Base-by-base conservation (phyloP, 1,284 basidiomycete genomes). In the Tilletia indica region DNA sequence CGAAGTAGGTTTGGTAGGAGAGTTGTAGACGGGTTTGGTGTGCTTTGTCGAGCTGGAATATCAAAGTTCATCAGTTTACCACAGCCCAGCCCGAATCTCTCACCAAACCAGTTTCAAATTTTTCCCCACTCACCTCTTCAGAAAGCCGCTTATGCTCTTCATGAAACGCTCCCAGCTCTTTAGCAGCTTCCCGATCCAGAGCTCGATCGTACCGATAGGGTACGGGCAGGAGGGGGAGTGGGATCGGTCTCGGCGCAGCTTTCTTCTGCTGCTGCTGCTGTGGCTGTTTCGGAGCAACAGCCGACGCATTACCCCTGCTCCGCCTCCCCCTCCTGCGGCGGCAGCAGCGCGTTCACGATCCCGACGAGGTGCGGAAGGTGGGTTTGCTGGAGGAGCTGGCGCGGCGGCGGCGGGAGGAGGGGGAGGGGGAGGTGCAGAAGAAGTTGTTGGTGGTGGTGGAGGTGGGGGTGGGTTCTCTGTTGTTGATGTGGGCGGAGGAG, bases 1-100 rank as follows among this genome's bases (percentile, higher is more conserved):
- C 51, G 51, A 54, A 25, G 51, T 38, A 64, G 34, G 36, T 14
- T 21, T 64, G 36, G 61, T 38, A 64, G 3, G 61, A 64, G 36
- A 64, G 61, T 19, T 34, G 14, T 19, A 64, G 31, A 14, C 61
- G 61, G 34, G 36, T 21, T 19, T 42, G 61, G 16, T 64, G 61
- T 16, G 38, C 19, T 34, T 64, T 64, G 61, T 64, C 61, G 34
- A 54, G 51, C 51, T 54, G 51, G 0, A 31, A 31, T 31, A 31
- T 31, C 25, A 31, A 31, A 31, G 2, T 31, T 31, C 25, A 31
- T 31, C 25, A 31, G 25, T 31, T 31, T 31, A 31, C 25, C 25
- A 31, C 42, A 45, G 42, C 42, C 42, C 6, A 45, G 42, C 42
- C 42, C 0, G 14, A 45, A 45, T n/a, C n/a, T n/a, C n/a, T n/a